These are phyloP conservation scores for Vaccinium myrtillus DNA, from an alignment of 148 eudicot genomes.

Conservation along the genomic window DNA sequence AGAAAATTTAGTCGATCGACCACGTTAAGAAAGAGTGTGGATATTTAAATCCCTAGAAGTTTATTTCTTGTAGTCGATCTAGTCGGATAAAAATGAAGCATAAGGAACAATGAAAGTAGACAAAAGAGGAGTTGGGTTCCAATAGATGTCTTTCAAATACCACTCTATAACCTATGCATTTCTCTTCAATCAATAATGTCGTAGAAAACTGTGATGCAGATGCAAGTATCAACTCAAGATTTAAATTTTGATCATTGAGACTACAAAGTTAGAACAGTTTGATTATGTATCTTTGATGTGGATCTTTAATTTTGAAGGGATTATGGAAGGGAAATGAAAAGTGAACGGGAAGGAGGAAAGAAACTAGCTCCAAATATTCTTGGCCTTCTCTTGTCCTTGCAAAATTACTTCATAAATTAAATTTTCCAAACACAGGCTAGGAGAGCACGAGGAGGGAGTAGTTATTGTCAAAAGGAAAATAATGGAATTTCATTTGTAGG, in stretches of 20 bases:
- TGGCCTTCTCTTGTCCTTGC: neutral
- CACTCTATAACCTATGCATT: neutral
- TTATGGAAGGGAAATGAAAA: neutral
- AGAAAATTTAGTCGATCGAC: neutral
- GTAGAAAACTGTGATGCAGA: neutral
- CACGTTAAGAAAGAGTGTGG: neutral
- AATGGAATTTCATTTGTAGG: slow-evolving; percentile 42
- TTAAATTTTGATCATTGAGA: neutral
- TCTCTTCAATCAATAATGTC: neutral
- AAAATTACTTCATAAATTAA: neutral
- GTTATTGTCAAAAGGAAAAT: neutral
- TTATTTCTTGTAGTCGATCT: neutral
- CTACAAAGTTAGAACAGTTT: neutral
- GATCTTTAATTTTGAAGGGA: neutral
- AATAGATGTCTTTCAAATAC: neutral
- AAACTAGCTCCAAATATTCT: neutral
- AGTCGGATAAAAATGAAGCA: neutral
- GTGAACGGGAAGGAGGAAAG: neutral
- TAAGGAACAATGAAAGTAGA: neutral
- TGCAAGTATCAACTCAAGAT: neutral
- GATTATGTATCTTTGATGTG: neutral
- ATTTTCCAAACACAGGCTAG: neutral
- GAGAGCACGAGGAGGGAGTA: neutral
- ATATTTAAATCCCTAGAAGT: neutral
- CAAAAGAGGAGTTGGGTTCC: neutral